Evolutionary conservation across 345 rosid genomes (phyloP).

Genomic region (Eucalyptus urophylla): DNA sequence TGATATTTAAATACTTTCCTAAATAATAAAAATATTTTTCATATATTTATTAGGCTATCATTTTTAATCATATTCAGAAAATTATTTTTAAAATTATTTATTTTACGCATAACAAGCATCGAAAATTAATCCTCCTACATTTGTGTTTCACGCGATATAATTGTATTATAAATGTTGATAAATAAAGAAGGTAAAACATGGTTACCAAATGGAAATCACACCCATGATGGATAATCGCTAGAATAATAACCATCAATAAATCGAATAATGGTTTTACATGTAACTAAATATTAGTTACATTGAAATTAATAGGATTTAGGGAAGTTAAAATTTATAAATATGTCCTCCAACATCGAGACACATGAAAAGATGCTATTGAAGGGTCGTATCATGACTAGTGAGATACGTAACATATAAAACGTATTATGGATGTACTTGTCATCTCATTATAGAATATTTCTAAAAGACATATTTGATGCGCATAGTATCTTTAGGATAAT

Average conservation of each 20-base stretch:
- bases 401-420: background rate
- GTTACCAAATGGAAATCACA: background rate
- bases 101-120: background rate
- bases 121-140: background rate
- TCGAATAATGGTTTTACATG: background rate
- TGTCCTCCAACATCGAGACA: background rate
- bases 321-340: background rate
- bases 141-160: background rate
- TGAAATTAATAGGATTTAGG: background rate
- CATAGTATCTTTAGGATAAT: background rate
- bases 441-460: background rate
- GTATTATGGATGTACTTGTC: background rate
- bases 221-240: background rate
- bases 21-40: background rate
- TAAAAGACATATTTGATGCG: background rate
- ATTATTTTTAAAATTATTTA: background rate
- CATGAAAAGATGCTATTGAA: background rate
- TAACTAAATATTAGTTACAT: background rate
- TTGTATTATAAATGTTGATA: background rate
- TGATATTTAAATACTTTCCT: background rate
- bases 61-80: background rate
- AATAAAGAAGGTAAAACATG: background rate
- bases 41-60: no score
- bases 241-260: background rate
- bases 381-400: fast-evolving